Evolutionary conservation across 1,284 basidiomycete species (phyloP), one percentile per base, ranked within the genome.

Genomic region (Cryptococcus depauperatus): DNA sequence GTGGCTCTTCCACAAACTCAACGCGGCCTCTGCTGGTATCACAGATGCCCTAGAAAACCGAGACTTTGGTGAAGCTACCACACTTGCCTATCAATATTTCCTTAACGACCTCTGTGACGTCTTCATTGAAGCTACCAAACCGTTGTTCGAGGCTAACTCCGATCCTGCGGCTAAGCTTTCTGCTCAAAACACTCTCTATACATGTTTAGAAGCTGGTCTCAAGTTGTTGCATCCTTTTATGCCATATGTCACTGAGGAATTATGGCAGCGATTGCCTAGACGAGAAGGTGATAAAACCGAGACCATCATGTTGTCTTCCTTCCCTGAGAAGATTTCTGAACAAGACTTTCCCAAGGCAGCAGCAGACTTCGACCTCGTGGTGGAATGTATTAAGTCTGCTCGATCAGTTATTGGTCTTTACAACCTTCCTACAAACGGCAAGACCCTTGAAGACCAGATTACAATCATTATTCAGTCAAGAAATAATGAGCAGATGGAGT

Each of bases 51-150:
- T 98, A 5, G 73, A 79, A 44, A 81, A 83, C 37, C 81, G 93
- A 45, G 91, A 92, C 68, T 98, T 98, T 74, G 91, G 93, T 82
- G 75, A 77, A 14, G 92, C 91, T 1, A 93, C 93, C 0, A 30
- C 29, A 10, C 10, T 30, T 0, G 83, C 81, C 0, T 83, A 97
- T 75, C 88, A 89, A 64, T 98, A 95, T 75, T 99, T 95, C 93
- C 73, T 98, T 43, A 95, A 98, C 70, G 93, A 98, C 71, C 75
- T 98, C 18, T 99, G 95, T 66, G 95, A 98, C 64, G 91, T 98
- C 39, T 98, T 93, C 74, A 98, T 98, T 54, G 88, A 95, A 78
- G 92, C 89, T 5, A 95, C 93, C 82, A 97, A 98, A 71, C 90
- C 91, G 1, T 85, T 97, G 79, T 86, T 86, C 5, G 90, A 93